Percentiles rank a stretch among this genome's conserved stretches.
These are phyloP conservation scores for Fistulinella prunicolor DNA, from an alignment of 768 basidiomycete genomes.

Conservation along the genomic window DNA sequence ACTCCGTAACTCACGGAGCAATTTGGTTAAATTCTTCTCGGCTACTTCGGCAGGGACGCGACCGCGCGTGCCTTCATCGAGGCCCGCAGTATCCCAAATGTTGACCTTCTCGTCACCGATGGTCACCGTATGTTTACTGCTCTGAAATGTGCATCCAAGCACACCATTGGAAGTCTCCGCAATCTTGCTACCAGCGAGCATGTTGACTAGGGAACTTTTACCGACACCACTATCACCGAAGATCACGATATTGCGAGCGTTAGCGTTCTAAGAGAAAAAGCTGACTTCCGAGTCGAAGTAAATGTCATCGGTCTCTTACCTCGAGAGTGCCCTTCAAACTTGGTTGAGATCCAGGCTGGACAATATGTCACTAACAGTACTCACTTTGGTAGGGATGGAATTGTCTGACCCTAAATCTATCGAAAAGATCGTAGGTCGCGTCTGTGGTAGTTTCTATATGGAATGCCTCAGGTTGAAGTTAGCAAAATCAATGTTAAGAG, in stretches of 20 bases:
- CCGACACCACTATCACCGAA: conserved; percentile 43
- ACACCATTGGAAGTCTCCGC: conserved; percentile 33
- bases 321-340: neutral
- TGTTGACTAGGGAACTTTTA: conserved; percentile 45
- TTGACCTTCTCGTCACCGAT: conserved; percentile 16
- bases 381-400: conserved; percentile 4
- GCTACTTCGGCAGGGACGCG: conserved; percentile 25
- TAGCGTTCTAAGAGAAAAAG: conserved; percentile 1
- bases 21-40: conserved; percentile 20
- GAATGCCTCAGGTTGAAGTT: neutral
- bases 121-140: conserved; percentile 18
- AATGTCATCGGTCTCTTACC: conserved; percentile 7
- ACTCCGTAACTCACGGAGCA: conserved; percentile 31
- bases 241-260: conserved; percentile 36
- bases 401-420: conserved; percentile 9
- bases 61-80: conserved; percentile 28
- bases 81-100: conserved; percentile 34
- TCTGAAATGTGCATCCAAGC: conserved; percentile 37
- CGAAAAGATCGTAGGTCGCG: conserved; percentile 9
- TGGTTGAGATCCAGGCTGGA: neutral
- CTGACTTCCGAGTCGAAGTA: neutral
- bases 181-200: conserved; percentile 31
- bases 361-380: neutral
- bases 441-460: conserved; percentile 4
- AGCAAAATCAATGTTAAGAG: neutral